Conservation (phyloP, 2,329 filamentous ascomycete genomes). For the Nemania sp. region DNA sequence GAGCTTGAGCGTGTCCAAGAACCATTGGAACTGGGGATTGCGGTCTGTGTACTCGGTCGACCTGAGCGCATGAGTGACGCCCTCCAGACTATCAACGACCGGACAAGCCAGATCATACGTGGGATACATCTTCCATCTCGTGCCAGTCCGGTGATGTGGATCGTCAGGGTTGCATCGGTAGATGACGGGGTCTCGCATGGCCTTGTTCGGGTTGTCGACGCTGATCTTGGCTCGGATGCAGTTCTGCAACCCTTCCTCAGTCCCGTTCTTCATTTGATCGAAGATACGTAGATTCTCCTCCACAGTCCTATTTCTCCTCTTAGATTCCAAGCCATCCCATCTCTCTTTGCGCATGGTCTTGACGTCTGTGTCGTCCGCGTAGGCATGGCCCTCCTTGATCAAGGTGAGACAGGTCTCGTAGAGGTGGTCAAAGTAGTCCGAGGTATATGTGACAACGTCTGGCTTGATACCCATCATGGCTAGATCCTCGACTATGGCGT, state of each 20-base stretch:
- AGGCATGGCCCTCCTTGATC: conserved; percentile 85
- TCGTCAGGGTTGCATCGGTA: conserved; percentile 82
- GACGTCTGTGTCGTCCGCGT: conserved; percentile 91
- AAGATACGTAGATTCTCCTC: conserved; percentile 88
- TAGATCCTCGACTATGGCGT: conserved; percentile 90
- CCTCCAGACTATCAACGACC: conserved; percentile 78
- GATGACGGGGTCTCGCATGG: conserved; percentile 94
- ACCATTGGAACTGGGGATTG: conserved; percentile 86
- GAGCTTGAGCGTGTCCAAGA: conserved; percentile 72
- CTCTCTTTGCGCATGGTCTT: conserved; percentile 86
- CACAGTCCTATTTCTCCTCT: conserved; percentile 73
- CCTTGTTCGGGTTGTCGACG: conserved; percentile 89
- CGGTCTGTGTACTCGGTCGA: conserved; percentile 88
- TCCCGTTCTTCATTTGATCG: conserved; percentile 89
- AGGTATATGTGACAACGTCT: conserved; percentile 85
- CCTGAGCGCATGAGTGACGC: conserved; percentile 79
- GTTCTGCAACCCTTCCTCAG: conserved; percentile 76
- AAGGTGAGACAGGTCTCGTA: conserved; percentile 84
- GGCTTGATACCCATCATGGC: conserved; percentile 89
- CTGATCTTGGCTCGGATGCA: conserved; percentile 96
- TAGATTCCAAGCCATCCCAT: conserved; percentile 80
- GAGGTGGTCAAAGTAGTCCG: conserved; percentile 91
- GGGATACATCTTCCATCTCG: conserved; percentile 82
- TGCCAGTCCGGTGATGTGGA: conserved; percentile 76
- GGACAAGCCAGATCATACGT: conserved; percentile 88